Evolutionary conservation across 495 filamentous ascomycete genomes (phyloP).

Genomic region (Neurospora sp.): DNA sequence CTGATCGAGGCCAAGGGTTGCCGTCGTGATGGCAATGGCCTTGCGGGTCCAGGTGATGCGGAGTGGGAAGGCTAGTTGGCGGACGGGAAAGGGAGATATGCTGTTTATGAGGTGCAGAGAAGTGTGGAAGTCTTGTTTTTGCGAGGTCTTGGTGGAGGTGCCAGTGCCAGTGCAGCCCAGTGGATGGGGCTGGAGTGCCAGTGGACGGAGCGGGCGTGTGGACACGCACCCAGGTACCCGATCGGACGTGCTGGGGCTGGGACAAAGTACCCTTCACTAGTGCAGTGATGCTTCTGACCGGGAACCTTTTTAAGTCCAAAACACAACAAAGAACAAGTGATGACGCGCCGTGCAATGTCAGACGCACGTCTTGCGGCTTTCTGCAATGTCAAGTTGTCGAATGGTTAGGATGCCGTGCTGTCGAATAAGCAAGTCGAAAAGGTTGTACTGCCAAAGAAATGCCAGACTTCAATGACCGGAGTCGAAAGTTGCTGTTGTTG

Average conservation of each 20-base stretch:
- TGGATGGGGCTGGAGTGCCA: slow-evolving; percentile 12
- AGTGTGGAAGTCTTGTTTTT: slow-evolving; percentile 22
- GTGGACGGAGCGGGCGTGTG: slow-evolving; percentile 13
- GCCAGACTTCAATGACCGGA: not conserved
- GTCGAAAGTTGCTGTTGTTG: not conserved
- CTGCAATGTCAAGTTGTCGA: not conserved
- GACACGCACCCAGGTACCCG: slow-evolving; percentile 14
- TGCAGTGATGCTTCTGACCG: not conserved
- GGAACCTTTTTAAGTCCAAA: not conserved
- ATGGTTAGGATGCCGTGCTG: not conserved
- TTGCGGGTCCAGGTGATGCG: slow-evolving; percentile 5
- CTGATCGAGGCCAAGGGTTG: slow-evolving; percentile 12
- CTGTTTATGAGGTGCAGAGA: slow-evolving; percentile 7
- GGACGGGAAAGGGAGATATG: slow-evolving; percentile 11
- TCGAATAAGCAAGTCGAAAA: not conserved
- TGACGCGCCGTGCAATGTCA: not conserved
- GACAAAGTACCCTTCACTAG: slow-evolving; percentile 20
- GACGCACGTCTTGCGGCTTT: not conserved
- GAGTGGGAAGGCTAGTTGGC: slow-evolving; percentile 8
- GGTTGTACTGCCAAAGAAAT: not conserved
- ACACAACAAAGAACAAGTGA: not conserved
- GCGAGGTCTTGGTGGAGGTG: slow-evolving; percentile 22
- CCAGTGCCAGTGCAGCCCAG: slow-evolving; percentile 1
- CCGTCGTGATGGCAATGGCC: slow-evolving; percentile 11
- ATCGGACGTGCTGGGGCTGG: slow-evolving; percentile 17